Evolutionary conservation across 805 yeast species (phyloP), one percentile per base, ranked within the genome.

Genomic region (Cyberlindnera mississippiensis): DNA sequence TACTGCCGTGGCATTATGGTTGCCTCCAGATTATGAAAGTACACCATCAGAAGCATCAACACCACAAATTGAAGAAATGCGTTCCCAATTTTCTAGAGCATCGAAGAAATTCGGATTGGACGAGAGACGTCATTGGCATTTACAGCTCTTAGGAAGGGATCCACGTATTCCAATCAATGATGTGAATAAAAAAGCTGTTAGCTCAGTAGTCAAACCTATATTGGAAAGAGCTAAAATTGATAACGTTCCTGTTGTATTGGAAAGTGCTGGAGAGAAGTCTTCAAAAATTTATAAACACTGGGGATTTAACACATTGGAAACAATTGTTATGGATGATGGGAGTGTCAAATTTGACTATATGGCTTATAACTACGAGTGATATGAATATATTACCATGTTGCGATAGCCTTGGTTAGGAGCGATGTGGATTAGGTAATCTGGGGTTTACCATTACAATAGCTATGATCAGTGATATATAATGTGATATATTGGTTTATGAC

Each of bases 1-100:
- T 10, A 30, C 36, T 16, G 40, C 53, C 3, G 39, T 51, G 17
- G 48, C 51, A 5, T 46, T 51, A 10, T 49, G 53, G 53, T 40
- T 45, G 16, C 50, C 52, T 13, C 53, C 55, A 15, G 38, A 8
- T 7, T 9, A 32, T 7, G 13, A 32, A 20, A 15, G 20, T 8
- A 18, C 19, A 8, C 12, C 7, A 7, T 6, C 14, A 8, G 11
- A 10, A 16, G 33, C 8, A 8, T 8, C 27, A 8, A 24, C 27
- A 8, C 27, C 11, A 13, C 14, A 27, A 6, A 12, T 24, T 13
- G n/a, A 19, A 13, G 10, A 11, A 4, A 24, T 9, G 11, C 8
- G 15, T 18, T 29, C 7, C 6, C 17, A 9, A 27, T 27, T 33
- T 13, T 6, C 19, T 8, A 14, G 10, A 6, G 26, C 20, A 3